These are phyloP conservation scores for Xylaria longipes DNA, from an alignment of 495 filamentous ascomycete genomes.

Conservation along the genomic window DNA sequence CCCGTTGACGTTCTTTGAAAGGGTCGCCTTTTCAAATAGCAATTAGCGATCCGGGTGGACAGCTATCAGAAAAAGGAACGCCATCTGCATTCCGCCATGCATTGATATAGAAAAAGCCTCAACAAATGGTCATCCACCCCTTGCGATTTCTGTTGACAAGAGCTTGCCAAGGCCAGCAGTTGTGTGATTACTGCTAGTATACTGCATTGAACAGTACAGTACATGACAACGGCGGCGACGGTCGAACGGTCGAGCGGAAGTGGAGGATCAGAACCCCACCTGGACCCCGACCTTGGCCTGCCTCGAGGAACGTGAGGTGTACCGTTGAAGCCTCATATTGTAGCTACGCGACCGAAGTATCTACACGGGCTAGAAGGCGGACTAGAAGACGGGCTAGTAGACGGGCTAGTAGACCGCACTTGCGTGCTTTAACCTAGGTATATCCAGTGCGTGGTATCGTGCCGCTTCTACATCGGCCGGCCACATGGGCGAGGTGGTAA, in stretches of 20 bases:
- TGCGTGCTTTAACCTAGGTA: constrained; percentile 7
- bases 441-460: background rate
- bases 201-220: constrained; percentile 8
- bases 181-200: constrained; percentile 12
- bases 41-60: background rate
- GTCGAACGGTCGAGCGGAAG: constrained; percentile 43
- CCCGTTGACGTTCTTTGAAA: background rate
- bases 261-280: constrained; percentile 31
- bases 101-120: constrained; percentile 18
- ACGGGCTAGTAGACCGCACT: background rate
- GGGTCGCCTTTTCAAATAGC: background rate
- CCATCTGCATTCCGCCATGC: constrained; percentile 16
- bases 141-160: constrained; percentile 11
- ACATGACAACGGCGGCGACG: constrained; percentile 26
- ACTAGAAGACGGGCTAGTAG: background rate
- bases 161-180: constrained; percentile 9
- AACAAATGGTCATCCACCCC: constrained; percentile 9
- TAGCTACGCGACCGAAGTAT: background rate
- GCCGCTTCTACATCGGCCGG: constrained; percentile 7
- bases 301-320: background rate
- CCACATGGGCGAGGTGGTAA: constrained; percentile 11
- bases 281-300: constrained; percentile 11
- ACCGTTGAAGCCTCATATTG: background rate
- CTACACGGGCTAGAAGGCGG: constrained; percentile 1
- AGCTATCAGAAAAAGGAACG: background rate